Base-by-base conservation (phyloP, 1,284 basidiomycete genomes). In the Trametes sp. region DNA sequence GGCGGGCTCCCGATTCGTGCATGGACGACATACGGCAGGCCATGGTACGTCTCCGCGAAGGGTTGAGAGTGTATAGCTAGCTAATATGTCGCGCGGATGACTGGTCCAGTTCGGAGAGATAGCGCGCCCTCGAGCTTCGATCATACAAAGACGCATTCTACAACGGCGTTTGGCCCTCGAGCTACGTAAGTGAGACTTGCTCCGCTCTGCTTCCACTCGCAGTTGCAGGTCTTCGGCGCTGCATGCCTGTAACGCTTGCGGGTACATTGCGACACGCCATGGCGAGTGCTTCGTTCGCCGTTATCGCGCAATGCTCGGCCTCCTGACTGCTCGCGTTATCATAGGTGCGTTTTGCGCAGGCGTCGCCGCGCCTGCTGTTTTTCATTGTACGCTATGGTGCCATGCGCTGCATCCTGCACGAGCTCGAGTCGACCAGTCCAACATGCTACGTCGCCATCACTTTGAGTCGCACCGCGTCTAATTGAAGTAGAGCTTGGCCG, bases 251-350 rank as follows among this genome's bases (percentile, higher is more conserved):
- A 36, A 23, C 51, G 31, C 50, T 21, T 44, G 35, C 8, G 31
- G 8, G 41, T 26, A n/a, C 24, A 28, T 29, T 52, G 48, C 13
- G 28, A 33, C 41, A 35, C 21, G 19, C 31, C 31, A 24, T 29
- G 33, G 53, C n/a, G 35, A 33, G 16, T 11, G n/a, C 41, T 51
- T 31, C 35, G 8, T 45, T 50, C 24, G 31, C 11, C 41, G 54
- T 33, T 61, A 61, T 61, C 59, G 54, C 54, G 59, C 59, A 26
- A 60, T 60, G 38, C 38, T n/a, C 36, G 28, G 2, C 36, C 33
- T 11, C 53, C 31, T 41, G 38, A 35, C 23, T 35, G 36, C 46
- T 60, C 36, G 59, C 59, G 59, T 48, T 54, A 54, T 60, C 33
- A 21, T 19, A 24, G 10, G 9, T 19, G 35, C 46, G 19, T 24